phyloP scores from a whole-genome alignment of 805 yeast genomes.

The Schwanniomyces yamadae region DNA sequence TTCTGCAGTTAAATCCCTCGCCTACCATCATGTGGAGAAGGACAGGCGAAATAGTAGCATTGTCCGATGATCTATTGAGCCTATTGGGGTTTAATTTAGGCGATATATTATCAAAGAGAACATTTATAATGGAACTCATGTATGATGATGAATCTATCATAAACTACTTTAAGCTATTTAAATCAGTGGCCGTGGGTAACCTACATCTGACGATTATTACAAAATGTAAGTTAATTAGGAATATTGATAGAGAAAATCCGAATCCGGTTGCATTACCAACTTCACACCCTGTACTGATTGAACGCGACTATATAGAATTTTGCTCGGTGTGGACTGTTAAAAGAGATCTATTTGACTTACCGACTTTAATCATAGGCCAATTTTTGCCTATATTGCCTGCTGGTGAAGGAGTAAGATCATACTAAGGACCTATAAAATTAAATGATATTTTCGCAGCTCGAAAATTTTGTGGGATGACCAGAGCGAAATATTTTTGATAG shows the following conservation, averaged over 20 bases:
- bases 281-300: slow-evolving; percentile 17
- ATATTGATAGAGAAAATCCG: slow-evolving; percentile 14
- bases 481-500: background rate
- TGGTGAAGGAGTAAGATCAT: slow-evolving; percentile 32
- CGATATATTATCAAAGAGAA: slow-evolving; percentile 56
- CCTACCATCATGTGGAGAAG: slow-evolving; percentile 86
- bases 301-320: slow-evolving; percentile 49
- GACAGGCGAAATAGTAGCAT: slow-evolving; percentile 80
- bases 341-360: slow-evolving; percentile 79
- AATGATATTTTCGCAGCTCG: too few relatives aligned
- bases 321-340: slow-evolving; percentile 85
- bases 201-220: slow-evolving; percentile 53
- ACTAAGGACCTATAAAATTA: slow-evolving; percentile 19
- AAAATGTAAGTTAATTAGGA: slow-evolving; percentile 47
- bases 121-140: slow-evolving; percentile 77
- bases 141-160: slow-evolving; percentile 70
- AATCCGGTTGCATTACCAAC: slow-evolving; percentile 9
- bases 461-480: too few relatives aligned
- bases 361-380: slow-evolving; percentile 82
- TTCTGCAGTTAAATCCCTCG: slow-evolving; percentile 56
- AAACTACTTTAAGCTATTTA: slow-evolving; percentile 69
- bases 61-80: slow-evolving; percentile 70
- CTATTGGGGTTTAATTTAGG: slow-evolving; percentile 63
- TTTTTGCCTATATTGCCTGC: slow-evolving; percentile 61
- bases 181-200: slow-evolving; percentile 69